Evolutionary conservation across 2,329 filamentous ascomycete species (phyloP), one percentile per base, ranked within the genome.

Genomic region (Paraphoma sp.): DNA sequence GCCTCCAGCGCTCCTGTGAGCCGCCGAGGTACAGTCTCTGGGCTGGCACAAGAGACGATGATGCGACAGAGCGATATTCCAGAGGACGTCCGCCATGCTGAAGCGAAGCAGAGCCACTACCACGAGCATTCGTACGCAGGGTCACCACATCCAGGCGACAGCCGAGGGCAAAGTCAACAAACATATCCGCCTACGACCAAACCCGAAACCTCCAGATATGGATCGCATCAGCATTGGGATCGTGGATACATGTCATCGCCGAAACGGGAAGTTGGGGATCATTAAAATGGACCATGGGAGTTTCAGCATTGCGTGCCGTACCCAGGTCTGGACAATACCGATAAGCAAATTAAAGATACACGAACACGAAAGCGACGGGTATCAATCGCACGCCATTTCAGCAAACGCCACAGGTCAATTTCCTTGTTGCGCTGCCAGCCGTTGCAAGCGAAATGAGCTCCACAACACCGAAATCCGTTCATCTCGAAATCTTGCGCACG

Each of bases 391-490:
- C 57, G 54, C 55, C 62, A 60, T 59, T 51, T 55, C 41, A 33
- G 41, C 47, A 44, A 51, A 67, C 65, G 65, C 66, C 69, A 70
- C 64, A 52, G 48, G 47, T 52, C 45, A 60, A 59, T 61, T 51
- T 59, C 54, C 48, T 56, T 51, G 51, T 58, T 45, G 59, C 55
- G 61, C 56, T 62, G 63, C 63, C 66, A 65, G 63, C 63, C 65
- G 64, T 67, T 53, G 48, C 63, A 74, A 75, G 71, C 73, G 73
- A 76, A 67, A 76, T 76, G 72, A 75, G 70, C 63, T 75, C 71
- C 70, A 74, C 72, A 65, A 57, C 64, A 64, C 41, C 56, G 58
- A 64, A 65, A 52, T 59, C 60, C 51, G 59, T 54, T 69, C 64
- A 69, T 70, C 63, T 70, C 61, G 60, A 68, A 65, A 54, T 59